A percentile compares a stretch with the other conserved stretches of the same genome.
These are phyloP conservation scores for Colletotrichum neosansevieriae DNA, from an alignment of 2,329 filamentous ascomycete genomes.

Conservation along the genomic window DNA sequence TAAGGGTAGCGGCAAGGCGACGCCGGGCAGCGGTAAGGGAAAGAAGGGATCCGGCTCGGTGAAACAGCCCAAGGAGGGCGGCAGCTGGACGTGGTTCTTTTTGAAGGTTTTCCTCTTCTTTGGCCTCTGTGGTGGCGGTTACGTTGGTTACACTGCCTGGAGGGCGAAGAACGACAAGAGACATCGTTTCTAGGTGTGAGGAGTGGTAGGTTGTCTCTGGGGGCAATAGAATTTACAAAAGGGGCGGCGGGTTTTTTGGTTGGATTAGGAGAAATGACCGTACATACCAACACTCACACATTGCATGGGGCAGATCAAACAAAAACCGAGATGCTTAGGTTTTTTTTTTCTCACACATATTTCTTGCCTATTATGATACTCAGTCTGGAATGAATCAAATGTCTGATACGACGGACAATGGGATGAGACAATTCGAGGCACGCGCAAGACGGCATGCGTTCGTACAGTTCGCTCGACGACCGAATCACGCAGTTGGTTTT, in stretches of 20 bases:
- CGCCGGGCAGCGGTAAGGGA: conserved; percentile 42
- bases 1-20: conserved; percentile 50
- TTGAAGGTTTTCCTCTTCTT: conserved; percentile 86
- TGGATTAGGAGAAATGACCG: conserved; percentile 16
- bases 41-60: conserved; percentile 48
- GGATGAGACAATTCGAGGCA: background rate
- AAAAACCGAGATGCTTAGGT: conserved; percentile 16
- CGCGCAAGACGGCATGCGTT: background rate
- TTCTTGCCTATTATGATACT: conserved; percentile 27
- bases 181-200: conserved; percentile 63
- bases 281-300: conserved; percentile 37
- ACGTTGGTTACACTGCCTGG: conserved; percentile 89
- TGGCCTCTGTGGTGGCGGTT: conserved; percentile 76
- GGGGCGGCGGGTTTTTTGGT: conserved; percentile 8
- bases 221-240: background rate
- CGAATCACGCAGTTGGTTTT: background rate
- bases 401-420: conserved; percentile 32
- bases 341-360: conserved; percentile 20
- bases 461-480: background rate
- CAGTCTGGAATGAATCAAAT: conserved; percentile 38
- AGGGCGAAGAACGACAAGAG: conserved; percentile 73
- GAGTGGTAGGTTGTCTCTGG: background rate
- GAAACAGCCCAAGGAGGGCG: conserved; percentile 58
- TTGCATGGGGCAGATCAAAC: conserved; percentile 29
- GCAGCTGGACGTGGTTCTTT: conserved; percentile 74